These are phyloP conservation scores for Pachysolen tannophilus DNA, from an alignment of 805 yeast species.

Conservation along the genomic window DNA sequence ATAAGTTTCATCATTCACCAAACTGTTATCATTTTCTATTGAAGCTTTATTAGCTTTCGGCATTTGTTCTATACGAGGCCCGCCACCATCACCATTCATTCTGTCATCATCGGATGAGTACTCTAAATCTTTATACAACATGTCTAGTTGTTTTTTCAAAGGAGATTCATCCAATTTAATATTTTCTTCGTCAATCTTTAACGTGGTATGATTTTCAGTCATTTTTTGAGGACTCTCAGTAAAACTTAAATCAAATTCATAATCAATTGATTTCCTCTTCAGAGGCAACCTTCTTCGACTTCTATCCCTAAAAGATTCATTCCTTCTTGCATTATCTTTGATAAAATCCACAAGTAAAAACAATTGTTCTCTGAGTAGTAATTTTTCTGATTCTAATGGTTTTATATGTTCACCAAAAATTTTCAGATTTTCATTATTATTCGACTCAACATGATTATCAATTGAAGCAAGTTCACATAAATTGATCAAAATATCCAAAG, in stretches of 20 bases:
- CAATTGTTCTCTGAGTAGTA: conserved; percentile 16
- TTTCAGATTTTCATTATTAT: conserved; percentile 4
- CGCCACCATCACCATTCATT: not conserved
- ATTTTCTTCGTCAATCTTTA: conserved; percentile 4
- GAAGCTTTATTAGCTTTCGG: no score
- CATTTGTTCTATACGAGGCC: no score
- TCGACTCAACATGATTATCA: conserved; percentile 12
- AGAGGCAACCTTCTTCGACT: no score
- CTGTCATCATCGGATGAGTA: not conserved
- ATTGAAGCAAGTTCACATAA: conserved; percentile 13
- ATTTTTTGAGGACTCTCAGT: not conserved
- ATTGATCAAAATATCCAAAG: conserved; percentile 20
- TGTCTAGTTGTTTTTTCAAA: conserved; percentile 2
- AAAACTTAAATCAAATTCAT: not conserved
- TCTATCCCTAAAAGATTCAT: conserved; percentile 8
- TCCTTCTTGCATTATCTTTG: not conserved
- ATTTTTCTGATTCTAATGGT: conserved; percentile 19
- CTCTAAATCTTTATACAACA: conserved; percentile 1
- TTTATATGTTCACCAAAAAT: conserved; percentile 17
- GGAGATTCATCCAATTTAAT: conserved; percentile 4
- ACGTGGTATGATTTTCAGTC: not conserved
- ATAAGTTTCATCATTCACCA: not conserved
- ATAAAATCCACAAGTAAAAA: conserved; percentile 7
- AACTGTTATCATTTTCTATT: not conserved
- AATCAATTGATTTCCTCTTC: conserved; percentile 6